A percentile compares a stretch with the other conserved stretches of the same genome.
These are phyloP conservation scores for Sequoia sempervirens DNA, from an alignment of 75 land plant species.

Conservation along the genomic window DNA sequence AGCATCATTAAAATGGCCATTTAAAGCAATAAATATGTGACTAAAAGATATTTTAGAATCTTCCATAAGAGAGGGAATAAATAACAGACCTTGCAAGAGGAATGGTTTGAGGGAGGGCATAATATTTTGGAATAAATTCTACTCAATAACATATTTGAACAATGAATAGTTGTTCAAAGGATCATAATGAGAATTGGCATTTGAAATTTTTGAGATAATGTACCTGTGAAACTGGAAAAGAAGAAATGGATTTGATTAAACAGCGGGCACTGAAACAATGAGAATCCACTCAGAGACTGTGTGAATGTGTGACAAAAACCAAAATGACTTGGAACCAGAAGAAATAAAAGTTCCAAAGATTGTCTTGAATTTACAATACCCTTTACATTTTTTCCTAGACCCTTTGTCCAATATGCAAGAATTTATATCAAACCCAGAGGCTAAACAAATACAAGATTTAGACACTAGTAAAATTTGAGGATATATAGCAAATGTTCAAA, in stretches of 20 bases:
- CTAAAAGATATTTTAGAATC: not conserved
- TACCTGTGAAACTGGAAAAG: not conserved
- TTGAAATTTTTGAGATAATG: not conserved
- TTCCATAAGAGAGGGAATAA: not conserved
- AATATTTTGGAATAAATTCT: not conserved
- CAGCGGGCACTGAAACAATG: not conserved
- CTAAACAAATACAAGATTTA: not conserved
- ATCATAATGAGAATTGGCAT: not conserved
- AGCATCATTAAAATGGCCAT: no score
- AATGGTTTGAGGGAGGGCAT: not conserved
- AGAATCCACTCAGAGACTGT: not conserved
- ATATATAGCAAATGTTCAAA: not conserved
- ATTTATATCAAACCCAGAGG: not conserved
- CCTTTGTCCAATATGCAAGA: not conserved
- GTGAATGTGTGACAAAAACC: not conserved
- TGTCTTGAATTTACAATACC: not conserved
- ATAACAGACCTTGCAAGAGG: not conserved
- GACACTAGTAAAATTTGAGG: not conserved
- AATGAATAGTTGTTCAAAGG: not conserved
- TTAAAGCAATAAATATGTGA: not conserved
- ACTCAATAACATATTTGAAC: not conserved
- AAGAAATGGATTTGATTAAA: constrained; percentile 1
- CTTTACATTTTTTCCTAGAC: not conserved
- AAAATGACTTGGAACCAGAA: not conserved
- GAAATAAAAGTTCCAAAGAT: not conserved